A percentile compares a stretch with the other conserved stretches of the same genome.
Evolutionary conservation across 805 yeast genomes (phyloP).

Genomic region (Zygoascus ofunaensis): DNA sequence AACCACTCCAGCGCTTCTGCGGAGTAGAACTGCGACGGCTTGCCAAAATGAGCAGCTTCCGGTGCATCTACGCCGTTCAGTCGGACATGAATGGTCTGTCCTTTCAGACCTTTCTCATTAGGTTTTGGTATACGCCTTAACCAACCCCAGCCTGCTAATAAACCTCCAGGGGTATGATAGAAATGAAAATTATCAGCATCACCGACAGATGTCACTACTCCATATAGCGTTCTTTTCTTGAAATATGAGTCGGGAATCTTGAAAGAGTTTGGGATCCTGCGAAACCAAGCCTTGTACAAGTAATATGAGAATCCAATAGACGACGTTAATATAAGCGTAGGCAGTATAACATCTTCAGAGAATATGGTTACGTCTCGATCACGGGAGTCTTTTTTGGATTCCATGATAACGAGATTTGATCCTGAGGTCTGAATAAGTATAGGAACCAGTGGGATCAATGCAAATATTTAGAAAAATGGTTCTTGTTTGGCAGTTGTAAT

Average conservation of each 20-base stretch:
- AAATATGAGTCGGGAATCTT: constrained; percentile 43
- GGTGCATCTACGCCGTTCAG: constrained; percentile 96
- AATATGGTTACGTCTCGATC: neutral
- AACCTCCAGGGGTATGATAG: constrained; percentile 90
- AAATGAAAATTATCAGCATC: constrained; percentile 94
- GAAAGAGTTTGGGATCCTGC: constrained; percentile 40
- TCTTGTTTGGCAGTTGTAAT: too few species aligned
- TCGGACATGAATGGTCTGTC: constrained; percentile 69
- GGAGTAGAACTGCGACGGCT: constrained; percentile 80
- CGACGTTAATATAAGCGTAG: constrained; percentile 9
- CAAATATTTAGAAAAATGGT: neutral
- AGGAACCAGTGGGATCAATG: neutral
- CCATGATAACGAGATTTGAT: neutral
- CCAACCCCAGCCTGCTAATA: constrained; percentile 90
- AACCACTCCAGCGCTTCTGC: constrained; percentile 82
- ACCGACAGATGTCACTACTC: constrained; percentile 82
- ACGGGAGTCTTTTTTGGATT: neutral
- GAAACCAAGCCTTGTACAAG: constrained; percentile 39
- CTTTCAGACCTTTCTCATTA: constrained; percentile 38
- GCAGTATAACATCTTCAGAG: constrained; percentile 5
- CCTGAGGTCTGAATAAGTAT: neutral
- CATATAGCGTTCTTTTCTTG: constrained; percentile 42
- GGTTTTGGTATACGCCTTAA: constrained; percentile 54
- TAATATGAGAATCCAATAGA: constrained; percentile 19
- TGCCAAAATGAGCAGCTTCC: constrained; percentile 89